Percentiles rank a stretch among this genome's conserved stretches.
Conservation (phyloP, 176 grass and related monocot species). For the barley (Hordeum vulgare) region DNA sequence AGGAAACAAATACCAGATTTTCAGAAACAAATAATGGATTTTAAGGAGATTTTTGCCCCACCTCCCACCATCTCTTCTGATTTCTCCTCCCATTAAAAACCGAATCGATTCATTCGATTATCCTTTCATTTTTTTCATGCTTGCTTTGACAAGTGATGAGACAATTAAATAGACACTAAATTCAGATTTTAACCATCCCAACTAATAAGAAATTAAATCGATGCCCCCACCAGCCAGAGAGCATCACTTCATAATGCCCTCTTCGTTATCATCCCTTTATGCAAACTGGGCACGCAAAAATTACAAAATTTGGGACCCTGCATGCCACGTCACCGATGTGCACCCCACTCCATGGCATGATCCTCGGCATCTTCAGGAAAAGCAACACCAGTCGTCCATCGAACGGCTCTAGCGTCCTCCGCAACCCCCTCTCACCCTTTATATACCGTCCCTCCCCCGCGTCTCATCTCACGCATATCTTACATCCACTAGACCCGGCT, state of each 20-base stretch:
- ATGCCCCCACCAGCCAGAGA: not conserved
- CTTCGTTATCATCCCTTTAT: not conserved
- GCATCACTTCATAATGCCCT: too few species aligned
- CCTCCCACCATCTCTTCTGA: too few species aligned
- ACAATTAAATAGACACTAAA: too few species aligned
- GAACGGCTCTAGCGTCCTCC: conserved; percentile 4
- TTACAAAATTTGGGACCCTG: not conserved
- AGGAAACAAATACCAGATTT: too few species aligned
- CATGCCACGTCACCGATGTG: conserved; percentile 22
- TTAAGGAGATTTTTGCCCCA: too few species aligned
- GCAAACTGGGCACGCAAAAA: not conserved
- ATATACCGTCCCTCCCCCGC: not conserved
- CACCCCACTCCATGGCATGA: conserved; percentile 31
- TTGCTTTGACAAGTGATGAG: too few species aligned
- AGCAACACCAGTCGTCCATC: conserved; percentile 16
- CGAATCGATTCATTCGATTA: too few species aligned
- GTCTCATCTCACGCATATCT: not conserved
- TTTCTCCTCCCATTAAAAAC: too few species aligned
- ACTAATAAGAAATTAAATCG: not conserved
- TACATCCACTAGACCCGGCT: not conserved
- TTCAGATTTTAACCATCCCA: too few species aligned
- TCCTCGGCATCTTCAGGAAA: not conserved
- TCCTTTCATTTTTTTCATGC: too few species aligned
- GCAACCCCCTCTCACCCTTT: not conserved
- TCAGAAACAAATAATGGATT: too few species aligned